These are phyloP conservation scores for Sindora glabra DNA, from an alignment of 306 rosid genomes.

Conservation along the genomic window DNA sequence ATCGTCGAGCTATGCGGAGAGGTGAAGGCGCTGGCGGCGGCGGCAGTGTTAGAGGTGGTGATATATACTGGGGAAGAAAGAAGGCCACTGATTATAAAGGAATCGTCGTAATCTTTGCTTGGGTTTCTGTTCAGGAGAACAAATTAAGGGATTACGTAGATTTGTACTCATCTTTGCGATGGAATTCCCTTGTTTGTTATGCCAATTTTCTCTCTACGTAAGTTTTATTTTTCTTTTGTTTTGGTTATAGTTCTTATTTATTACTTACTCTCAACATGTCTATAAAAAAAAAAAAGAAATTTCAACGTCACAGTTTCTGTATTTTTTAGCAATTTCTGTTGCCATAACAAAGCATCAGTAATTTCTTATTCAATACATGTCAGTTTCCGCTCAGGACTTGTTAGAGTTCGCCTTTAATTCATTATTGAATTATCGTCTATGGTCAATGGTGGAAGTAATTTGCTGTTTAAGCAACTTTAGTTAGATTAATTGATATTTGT, in stretches of 20 bases:
- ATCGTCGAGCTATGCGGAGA: slow-evolving; percentile 35
- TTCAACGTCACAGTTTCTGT: too few species aligned
- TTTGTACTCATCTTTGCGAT: slow-evolving; percentile 66
- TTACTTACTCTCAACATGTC: too few species aligned
- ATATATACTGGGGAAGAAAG: slow-evolving; percentile 75
- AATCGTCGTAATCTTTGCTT: slow-evolving; percentile 71
- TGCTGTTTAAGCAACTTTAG: not conserved
- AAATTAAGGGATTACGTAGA: slow-evolving; percentile 50
- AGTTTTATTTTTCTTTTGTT: slow-evolving; percentile 12
- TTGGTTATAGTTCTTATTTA: not conserved
- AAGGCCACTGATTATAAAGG: slow-evolving; percentile 51
- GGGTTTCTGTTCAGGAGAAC: slow-evolving; percentile 69
- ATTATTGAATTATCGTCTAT: too few species aligned
- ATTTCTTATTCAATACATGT: too few species aligned
- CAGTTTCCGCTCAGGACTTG: too few species aligned
- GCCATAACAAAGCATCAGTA: too few species aligned
- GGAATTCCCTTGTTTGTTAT: slow-evolving; percentile 83
- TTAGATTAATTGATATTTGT: not conserved
- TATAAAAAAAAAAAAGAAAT: too few species aligned
- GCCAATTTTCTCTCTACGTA: slow-evolving; percentile 78
- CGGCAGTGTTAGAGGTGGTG: slow-evolving; percentile 33
- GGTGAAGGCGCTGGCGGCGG: slow-evolving; percentile 23
- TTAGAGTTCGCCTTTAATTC: too few species aligned
- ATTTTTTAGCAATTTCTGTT: too few species aligned
- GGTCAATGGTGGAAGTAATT: too few species aligned